Percentiles rank a stretch among this genome's conserved stretches.
Evolutionary conservation across 2,329 filamentous ascomycete genomes (phyloP).

Genomic region (Beauveria asiatica): DNA sequence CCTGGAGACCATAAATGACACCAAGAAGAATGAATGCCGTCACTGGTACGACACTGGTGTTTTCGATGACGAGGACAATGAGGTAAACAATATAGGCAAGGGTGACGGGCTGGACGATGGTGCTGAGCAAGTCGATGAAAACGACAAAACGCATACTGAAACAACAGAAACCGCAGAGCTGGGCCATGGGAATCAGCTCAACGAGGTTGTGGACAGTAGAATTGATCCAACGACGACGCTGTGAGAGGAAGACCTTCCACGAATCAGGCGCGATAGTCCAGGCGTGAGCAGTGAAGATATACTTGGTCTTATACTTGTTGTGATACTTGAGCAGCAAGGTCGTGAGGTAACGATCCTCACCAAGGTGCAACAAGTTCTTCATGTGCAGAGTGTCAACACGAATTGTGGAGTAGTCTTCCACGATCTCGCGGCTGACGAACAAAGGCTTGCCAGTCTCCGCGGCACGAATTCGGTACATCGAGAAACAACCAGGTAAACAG

Average conservation of each 20-base stretch:
- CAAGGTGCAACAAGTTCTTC: slow-evolving; percentile 95
- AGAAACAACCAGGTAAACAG: slow-evolving; percentile 96
- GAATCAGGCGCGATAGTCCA: slow-evolving; percentile 97
- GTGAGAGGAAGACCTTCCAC: slow-evolving; percentile 90
- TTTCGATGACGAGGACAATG: slow-evolving; percentile 60
- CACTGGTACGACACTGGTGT: slow-evolving; percentile 61
- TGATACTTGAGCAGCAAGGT: slow-evolving; percentile 90
- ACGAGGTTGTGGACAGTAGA: slow-evolving; percentile 97
- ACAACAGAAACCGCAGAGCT: slow-evolving; percentile 98
- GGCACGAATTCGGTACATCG: slow-evolving; percentile 95
- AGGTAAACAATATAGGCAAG: slow-evolving; percentile 86
- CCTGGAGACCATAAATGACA: slow-evolving; percentile 95
- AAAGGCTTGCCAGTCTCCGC: slow-evolving; percentile 91
- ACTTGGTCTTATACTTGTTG: slow-evolving; percentile 96
- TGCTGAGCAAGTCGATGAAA: slow-evolving; percentile 87
- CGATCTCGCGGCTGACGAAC: slow-evolving; percentile 87
- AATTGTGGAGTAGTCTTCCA: slow-evolving; percentile 82
- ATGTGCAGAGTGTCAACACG: slow-evolving; percentile 97
- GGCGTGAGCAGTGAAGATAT: slow-evolving; percentile 81
- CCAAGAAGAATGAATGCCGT: slow-evolving; percentile 85
- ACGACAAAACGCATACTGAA: slow-evolving; percentile 99
- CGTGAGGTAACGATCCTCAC: slow-evolving; percentile 95
- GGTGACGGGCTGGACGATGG: slow-evolving; percentile 84
- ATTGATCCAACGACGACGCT: slow-evolving; percentile 99
- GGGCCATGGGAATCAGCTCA: slow-evolving; percentile 84